Conservation (phyloP, 148 eudicot genomes). For the Camellia japonica region DNA sequence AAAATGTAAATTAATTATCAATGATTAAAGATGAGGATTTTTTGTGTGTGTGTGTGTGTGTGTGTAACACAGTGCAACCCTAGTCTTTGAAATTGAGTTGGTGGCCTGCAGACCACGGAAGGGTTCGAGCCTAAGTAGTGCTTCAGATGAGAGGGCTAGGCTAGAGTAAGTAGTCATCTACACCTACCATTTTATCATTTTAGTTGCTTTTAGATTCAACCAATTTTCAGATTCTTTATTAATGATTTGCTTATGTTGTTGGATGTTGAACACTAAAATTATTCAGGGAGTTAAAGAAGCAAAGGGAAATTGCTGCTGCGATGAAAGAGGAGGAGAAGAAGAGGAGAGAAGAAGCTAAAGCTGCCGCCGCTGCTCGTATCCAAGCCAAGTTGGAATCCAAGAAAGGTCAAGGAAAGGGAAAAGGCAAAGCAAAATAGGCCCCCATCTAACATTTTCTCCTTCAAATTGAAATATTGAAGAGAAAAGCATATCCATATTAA, state of each 20-base stretch:
- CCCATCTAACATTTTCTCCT: not conserved
- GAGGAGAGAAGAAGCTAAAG: slow-evolving; percentile 94
- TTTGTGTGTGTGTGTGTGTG: not conserved
- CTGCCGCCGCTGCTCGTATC: slow-evolving; percentile 95
- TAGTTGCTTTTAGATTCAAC: not conserved
- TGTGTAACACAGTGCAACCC: slow-evolving; percentile 62
- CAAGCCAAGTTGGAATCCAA: slow-evolving; percentile 94
- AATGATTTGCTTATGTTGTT: not conserved
- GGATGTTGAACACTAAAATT: not conserved
- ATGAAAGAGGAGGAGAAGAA: slow-evolving; percentile 96
- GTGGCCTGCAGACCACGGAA: slow-evolving; percentile 85
- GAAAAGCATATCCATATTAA: not conserved
- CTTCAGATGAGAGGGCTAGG: slow-evolving; percentile 86
- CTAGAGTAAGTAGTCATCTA: slow-evolving; percentile 59
- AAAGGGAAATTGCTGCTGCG: slow-evolving; percentile 82
- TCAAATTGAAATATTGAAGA: not conserved
- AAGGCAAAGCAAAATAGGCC: slow-evolving; percentile 70
- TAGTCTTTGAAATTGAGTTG: slow-evolving; percentile 88
- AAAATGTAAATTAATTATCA: not conserved
- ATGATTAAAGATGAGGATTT: not conserved
- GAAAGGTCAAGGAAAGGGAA: slow-evolving; percentile 89
- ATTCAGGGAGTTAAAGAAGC: slow-evolving; percentile 80
- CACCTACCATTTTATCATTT: not conserved
- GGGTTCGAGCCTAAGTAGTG: slow-evolving; percentile 75
- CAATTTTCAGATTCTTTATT: not conserved